Conservation (phyloP, 768 basidiomycete species). For the Lyophyllum shimeji region DNA sequence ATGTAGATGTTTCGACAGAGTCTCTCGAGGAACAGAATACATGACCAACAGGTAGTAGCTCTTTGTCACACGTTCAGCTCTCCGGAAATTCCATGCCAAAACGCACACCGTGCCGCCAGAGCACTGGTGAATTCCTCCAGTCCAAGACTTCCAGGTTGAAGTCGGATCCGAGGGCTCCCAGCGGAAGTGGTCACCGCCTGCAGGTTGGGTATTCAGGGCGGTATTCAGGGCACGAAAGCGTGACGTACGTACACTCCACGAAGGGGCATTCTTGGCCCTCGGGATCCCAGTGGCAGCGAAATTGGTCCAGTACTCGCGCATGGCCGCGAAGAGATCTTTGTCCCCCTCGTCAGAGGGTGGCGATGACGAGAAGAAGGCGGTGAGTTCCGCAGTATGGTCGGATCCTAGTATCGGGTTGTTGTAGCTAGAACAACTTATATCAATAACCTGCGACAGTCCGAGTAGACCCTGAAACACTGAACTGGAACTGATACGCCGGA, state of each 20-base stretch:
- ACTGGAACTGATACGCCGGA: conserved; percentile 37
- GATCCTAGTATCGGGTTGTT: conserved; percentile 41
- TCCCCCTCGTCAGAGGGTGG: conserved; percentile 27
- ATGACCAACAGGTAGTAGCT: background rate
- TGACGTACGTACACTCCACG: conserved; percentile 29
- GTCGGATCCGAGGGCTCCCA: conserved; percentile 28
- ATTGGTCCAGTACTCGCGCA: conserved; percentile 40
- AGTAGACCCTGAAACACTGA: conserved; percentile 3
- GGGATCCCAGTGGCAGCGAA: conserved; percentile 36
- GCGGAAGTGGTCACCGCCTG: conserved; percentile 19
- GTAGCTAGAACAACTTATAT: conserved; percentile 26
- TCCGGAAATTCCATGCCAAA: conserved; percentile 28
- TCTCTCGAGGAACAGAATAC: no score
- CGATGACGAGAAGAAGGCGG: conserved; percentile 32
- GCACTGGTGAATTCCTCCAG: conserved; percentile 22
- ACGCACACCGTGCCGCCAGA: conserved; percentile 24
- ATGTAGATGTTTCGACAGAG: background rate
- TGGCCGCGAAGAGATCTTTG: conserved; percentile 31
- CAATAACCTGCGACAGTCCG: background rate
- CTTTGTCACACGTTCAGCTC: conserved; percentile 20
- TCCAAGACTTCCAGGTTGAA: conserved; percentile 26
- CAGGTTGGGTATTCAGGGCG: background rate
- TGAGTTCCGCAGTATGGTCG: conserved; percentile 34
- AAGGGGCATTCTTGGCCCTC: conserved; percentile 13
- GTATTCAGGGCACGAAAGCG: background rate